Percentiles rank a stretch among this genome's conserved stretches.
These are phyloP conservation scores for Phialocephala sp. DNA, from an alignment of 2,329 filamentous ascomycete species.

Conservation along the genomic window DNA sequence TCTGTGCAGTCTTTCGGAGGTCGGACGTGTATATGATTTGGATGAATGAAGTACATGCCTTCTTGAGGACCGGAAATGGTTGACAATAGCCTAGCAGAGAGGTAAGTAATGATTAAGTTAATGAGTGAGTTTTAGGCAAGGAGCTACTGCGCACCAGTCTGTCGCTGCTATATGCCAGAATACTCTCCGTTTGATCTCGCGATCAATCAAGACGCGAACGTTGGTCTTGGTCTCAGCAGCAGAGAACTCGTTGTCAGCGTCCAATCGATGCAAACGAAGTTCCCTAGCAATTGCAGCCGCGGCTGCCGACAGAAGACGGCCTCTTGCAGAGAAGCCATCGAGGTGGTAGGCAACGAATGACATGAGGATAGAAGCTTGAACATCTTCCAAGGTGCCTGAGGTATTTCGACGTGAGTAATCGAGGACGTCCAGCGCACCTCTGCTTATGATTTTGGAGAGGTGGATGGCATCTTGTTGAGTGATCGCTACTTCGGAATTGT, in stretches of 20 bases:
- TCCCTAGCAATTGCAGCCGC: constrained; percentile 38
- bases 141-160: constrained; percentile 9
- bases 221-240: constrained; percentile 22
- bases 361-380: constrained; percentile 46
- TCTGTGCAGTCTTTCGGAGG: constrained; percentile 45
- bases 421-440: constrained; percentile 42
- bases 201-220: constrained; percentile 31
- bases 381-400: constrained; percentile 42
- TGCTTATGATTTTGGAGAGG: constrained; percentile 41
- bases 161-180: not conserved
- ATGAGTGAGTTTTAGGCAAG: not conserved
- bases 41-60: constrained; percentile 45
- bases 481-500: constrained; percentile 29
- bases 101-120: not conserved
- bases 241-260: constrained; percentile 18
- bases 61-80: constrained; percentile 42
- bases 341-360: constrained; percentile 43
- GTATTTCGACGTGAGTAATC: constrained; percentile 41
- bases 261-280: constrained; percentile 26
- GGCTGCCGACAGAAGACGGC: constrained; percentile 40
- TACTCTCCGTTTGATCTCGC: not conserved
- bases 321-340: constrained; percentile 44
- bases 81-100: constrained; percentile 38
- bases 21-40: constrained; percentile 45
- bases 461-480: constrained; percentile 37